Evolutionary conservation across 140 eudicot genomes (phyloP).

Genomic region (Anethum foeniculum): DNA sequence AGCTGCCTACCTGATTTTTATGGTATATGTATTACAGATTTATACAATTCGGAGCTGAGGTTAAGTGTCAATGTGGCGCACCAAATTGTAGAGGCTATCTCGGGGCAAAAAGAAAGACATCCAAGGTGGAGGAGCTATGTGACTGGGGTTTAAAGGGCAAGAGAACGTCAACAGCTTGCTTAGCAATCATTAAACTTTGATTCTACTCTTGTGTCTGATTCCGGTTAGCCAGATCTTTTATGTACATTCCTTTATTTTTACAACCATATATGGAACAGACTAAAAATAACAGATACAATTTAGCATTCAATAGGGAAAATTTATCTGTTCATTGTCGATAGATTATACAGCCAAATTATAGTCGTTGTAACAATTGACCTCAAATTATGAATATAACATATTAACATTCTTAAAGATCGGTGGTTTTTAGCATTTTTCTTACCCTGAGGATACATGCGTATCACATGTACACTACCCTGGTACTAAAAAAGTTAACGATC

Average conservation of each 20-base stretch:
- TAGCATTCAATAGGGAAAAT: background rate
- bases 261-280: background rate
- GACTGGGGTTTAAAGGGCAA: conserved; percentile 56
- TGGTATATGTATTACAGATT: conserved; percentile 42
- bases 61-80: conserved; percentile 80
- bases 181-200: background rate
- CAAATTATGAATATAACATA: background rate
- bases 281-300: background rate
- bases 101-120: conserved; percentile 50
- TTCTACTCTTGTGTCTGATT: background rate
- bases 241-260: background rate
- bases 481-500: no score
- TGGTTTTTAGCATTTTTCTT: no score
- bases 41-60: conserved; percentile 89
- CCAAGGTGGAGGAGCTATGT: conserved; percentile 15
- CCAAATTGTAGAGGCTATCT: conserved; percentile 70
- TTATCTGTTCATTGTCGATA: background rate
- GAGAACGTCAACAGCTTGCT: conserved; percentile 35
- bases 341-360: background rate
- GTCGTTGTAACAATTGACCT: background rate
- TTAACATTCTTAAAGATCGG: background rate
- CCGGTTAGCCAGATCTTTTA: background rate
- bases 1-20: background rate
- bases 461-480: no score
- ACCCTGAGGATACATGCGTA: no score